Percentiles rank a stretch among this genome's conserved stretches.
These are phyloP conservation scores for Acer saccharum DNA, from an alignment of 345 rosid genomes.

Conservation along the genomic window DNA sequence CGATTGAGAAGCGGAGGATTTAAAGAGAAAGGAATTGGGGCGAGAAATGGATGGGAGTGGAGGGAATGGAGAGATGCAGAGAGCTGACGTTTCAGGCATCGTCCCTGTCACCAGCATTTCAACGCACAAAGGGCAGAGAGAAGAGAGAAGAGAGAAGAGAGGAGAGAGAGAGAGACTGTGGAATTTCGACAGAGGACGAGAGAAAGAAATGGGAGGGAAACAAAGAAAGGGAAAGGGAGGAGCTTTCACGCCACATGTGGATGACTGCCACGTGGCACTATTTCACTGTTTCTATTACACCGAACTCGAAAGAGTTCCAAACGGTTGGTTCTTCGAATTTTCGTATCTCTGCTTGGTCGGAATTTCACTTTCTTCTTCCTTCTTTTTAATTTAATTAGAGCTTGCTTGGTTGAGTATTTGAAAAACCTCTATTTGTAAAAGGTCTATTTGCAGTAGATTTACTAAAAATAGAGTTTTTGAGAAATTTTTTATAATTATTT, in stretches of 20 bases:
- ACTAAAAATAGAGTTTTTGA: too few species aligned
- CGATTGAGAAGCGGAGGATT: conserved; percentile 24
- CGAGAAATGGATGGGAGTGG: conserved; percentile 39
- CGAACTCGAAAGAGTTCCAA: background rate
- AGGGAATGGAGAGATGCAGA: conserved; percentile 37
- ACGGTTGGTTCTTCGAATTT: background rate
- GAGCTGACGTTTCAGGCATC: conserved; percentile 54
- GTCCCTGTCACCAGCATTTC: background rate
- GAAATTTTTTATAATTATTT: too few species aligned
- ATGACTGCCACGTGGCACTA: conserved; percentile 1
- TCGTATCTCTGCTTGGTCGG: background rate
- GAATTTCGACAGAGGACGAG: background rate
- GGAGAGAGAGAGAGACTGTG: background rate
- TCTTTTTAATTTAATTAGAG: background rate
- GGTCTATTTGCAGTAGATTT: too few species aligned
- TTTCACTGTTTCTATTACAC: background rate
- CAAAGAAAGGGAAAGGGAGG: background rate
- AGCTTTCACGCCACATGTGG: conserved; percentile 28
- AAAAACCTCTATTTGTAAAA: too few species aligned
- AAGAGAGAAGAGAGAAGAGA: background rate
- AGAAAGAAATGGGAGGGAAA: background rate
- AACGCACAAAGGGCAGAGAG: background rate
- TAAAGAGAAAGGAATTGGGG: conserved; percentile 29
- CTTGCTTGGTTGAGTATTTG: too few species aligned
- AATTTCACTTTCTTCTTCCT: background rate